Evolutionary conservation across 345 rosid species (phyloP), one percentile per base, ranked within the genome.

Genomic region (Syzygium aromaticum): DNA sequence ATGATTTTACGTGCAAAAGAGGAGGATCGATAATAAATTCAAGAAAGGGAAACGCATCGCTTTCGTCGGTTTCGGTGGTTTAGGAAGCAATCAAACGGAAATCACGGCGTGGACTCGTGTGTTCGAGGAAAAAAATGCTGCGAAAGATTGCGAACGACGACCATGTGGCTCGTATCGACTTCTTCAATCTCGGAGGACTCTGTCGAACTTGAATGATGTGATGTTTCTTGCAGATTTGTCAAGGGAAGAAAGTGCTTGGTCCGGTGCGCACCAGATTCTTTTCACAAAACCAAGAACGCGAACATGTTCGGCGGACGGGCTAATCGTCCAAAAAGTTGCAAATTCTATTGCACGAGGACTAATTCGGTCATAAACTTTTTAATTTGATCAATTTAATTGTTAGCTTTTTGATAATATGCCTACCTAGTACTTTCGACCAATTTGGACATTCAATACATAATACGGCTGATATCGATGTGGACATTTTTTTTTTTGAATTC

Each of bases 391-490:
- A 8, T 16, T 67, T 67, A 17, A 8, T 64, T 0, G 0, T 6
- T 2, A 61, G 6, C 2, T 3, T 13, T n/a, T n/a, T 28, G 5
- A 64, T 2, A 4, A 64, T 28, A 15, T 28, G 2, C 9, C 0
- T 11, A 64, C 6, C 0, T 30, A 64, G 4, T 28, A 0, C 1
- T 64, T 15, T 28, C 3, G 23, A 30, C 21, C 3, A 67, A 30
- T 30, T 17, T 67, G 4, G 0, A 0, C 40, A 17, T 43, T 43
- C 46, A 1, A 43, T 43, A 43, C 7, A 1, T 5, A 6, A 7
- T 1, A 43, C 46, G 7, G 46, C 0, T 0, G 2, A 6, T 1
- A 0, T 63, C 2, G 10, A 3, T 0, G 0, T 56, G 46, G 46
- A 57, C 11, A 5, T 11, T 0, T 11, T 4, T 57, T 23, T 25